phyloP scores from a whole-genome alignment of 129 eudicot species.

The Saussurea involucrata region DNA sequence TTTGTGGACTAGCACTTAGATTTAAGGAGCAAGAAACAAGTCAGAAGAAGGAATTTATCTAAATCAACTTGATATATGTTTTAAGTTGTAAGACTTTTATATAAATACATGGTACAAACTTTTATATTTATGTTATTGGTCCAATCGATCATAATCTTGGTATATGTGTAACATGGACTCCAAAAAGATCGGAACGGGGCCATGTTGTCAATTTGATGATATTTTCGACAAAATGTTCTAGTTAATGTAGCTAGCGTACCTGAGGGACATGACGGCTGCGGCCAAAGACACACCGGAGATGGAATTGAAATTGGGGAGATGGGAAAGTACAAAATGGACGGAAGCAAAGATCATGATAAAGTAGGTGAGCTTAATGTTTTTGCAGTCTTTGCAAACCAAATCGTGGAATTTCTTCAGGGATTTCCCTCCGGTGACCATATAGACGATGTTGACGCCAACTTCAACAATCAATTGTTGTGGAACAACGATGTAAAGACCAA shows the following conservation, averaged over 20 bases:
- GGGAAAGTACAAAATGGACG: constrained; percentile 60
- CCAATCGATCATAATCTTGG: neutral
- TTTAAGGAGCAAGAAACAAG: no score
- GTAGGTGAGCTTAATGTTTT: constrained; percentile 41
- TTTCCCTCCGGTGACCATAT: constrained; percentile 67
- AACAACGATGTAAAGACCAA: constrained; percentile 45
- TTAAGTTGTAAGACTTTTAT: neutral
- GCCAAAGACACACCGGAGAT: constrained; percentile 51
- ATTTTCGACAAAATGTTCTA: neutral
- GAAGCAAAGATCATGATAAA: constrained; percentile 70
- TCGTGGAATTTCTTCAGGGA: constrained; percentile 41
- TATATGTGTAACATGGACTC: neutral
- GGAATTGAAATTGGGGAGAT: constrained; percentile 65
- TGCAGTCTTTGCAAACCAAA: constrained; percentile 39
- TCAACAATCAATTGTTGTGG: constrained; percentile 53
- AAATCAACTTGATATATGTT: neutral
- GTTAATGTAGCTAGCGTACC: constrained; percentile 20
- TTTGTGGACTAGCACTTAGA: no score
- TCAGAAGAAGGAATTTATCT: no score
- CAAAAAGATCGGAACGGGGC: neutral
- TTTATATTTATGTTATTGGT: neutral
- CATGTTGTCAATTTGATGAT: neutral
- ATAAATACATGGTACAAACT: no score
- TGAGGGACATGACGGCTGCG: constrained; percentile 68
- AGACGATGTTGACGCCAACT: constrained; percentile 50